Conservation (phyloP, 805 yeast genomes). For the Saccharomycopsis guyanensis region DNA sequence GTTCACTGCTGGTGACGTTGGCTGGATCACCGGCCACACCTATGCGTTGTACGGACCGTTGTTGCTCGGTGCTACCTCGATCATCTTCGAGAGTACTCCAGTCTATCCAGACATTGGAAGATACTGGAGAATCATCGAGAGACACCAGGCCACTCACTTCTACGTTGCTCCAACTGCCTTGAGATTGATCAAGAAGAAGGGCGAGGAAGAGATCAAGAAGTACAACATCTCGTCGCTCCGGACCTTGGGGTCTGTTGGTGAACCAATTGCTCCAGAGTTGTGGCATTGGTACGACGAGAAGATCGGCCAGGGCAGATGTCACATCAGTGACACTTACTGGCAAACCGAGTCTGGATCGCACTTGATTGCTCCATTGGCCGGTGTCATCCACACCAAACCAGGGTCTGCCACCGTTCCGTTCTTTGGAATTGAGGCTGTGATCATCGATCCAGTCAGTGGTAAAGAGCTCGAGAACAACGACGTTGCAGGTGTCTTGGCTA, state of each 20-base stretch:
- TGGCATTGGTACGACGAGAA: conserved; percentile 98
- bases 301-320: conserved; percentile 84
- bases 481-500: conserved; percentile 93
- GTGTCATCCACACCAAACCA: conserved; percentile 91
- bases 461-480: conserved; percentile 76
- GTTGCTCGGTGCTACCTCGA: conserved; percentile 78
- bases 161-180: conserved; percentile 98
- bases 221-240: conserved; percentile 83
- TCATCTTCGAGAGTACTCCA: conserved; percentile 95
- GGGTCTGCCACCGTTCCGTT: conserved; percentile 96
- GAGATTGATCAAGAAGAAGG: conserved; percentile 84
- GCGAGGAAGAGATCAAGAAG: conserved; percentile 71
- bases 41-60: conserved; percentile 94
- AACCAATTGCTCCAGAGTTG: conserved; percentile 95
- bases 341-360: conserved; percentile 98
- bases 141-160: conserved; percentile 87
- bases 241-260: conserved; percentile 95
- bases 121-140: conserved; percentile 94
- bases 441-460: conserved; percentile 91
- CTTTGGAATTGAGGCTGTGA: conserved; percentile 86
- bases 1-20: conserved; percentile 97
- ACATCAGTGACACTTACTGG: conserved; percentile 96
- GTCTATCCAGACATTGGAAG: conserved; percentile 93
- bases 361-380: conserved; percentile 89
- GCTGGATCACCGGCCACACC: conserved; percentile 99